A percentile compares a stretch with the other conserved stretches of the same genome.
Evolutionary conservation across 306 rosid genomes (phyloP).

Genomic region (Cucurbita maxima): DNA sequence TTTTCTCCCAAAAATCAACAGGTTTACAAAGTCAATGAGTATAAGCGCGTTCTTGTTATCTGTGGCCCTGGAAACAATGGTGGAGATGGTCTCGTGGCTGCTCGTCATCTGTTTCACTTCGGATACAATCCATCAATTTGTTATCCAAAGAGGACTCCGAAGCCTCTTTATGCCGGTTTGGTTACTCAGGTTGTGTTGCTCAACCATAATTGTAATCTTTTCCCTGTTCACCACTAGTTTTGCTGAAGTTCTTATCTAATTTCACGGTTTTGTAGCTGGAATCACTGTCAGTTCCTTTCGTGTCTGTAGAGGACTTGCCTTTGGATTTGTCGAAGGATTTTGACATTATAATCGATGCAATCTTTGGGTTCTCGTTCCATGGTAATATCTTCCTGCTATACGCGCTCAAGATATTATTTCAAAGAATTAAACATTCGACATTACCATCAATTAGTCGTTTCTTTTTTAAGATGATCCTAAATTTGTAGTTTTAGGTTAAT

Average conservation of each 20-base stretch:
- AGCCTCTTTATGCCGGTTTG: constrained; percentile 71
- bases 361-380: constrained; percentile 92
- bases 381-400: constrained; percentile 29
- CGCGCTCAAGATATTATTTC: background rate
- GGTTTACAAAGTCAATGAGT: constrained; percentile 64
- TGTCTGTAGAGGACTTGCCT: constrained; percentile 65
- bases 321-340: constrained; percentile 53
- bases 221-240: background rate
- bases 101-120: constrained; percentile 83
- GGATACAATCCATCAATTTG: constrained; percentile 67
- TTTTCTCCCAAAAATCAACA: constrained; percentile 7
- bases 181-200: constrained; percentile 54
- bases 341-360: constrained; percentile 67
- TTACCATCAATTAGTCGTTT: background rate
- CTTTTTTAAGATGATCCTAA: background rate
- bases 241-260: constrained; percentile 17
- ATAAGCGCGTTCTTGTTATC: constrained; percentile 50
- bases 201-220: background rate
- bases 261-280: constrained; percentile 51
- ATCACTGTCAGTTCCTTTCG: constrained; percentile 70
- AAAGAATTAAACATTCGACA: background rate
- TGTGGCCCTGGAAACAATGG: constrained; percentile 99
- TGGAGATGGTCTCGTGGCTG: constrained; percentile 93
- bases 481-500: too few relatives aligned
- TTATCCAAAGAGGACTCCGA: constrained; percentile 74